Evolutionary conservation across 495 filamentous ascomycete genomes (phyloP), one percentile per base, ranked within the genome.

Genomic region (Aspergillus diversus): DNA sequence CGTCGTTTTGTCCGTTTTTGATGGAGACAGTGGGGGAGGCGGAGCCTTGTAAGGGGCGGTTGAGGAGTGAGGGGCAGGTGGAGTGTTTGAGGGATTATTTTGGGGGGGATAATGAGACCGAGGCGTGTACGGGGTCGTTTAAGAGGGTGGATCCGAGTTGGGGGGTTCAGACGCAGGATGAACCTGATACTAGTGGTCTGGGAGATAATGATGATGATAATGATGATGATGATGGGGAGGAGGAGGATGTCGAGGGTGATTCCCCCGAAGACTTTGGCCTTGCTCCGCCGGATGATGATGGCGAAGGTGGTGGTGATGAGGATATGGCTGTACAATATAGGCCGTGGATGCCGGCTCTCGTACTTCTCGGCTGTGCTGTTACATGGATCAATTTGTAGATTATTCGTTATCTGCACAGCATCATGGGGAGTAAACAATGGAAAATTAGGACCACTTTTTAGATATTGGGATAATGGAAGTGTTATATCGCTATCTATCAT

Each of bases 1-100:
- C 46, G 46, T 49, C 46, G 15, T 49, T 49, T 49, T 49, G 15
- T 21, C 15, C 46, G 15, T 49, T 49, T 16, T 16, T 49, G 46
- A 49, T 16, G 15, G 46, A 49, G 16, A 49, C 46, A 4, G 46
- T 17, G 46, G 46, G 46, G 15, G 16, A 49, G 46, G 13, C 5
- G 12, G 15, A 49, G 13, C 46, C 46, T 49, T 49, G 46, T 49
- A 16, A 3, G 16, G 46, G 13, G 46, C 15, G 46, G 16, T 17
- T 49, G 16, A 49, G 17, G 17, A 49, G 13, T 8, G 13, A 49
- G 46, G 8, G 15, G 46, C 46, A 49, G 13, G 46, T 49, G 46
- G 17, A 12, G 8, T 49, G 46, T 17, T 17, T 49, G 46, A 49
- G 17, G 16, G 46, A 49, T 16, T 49, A n/a, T 21, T 49, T 49